phyloP scores from a whole-genome alignment of 202 grass and related monocot genomes.

The Sporobolus alterniflorus region DNA sequence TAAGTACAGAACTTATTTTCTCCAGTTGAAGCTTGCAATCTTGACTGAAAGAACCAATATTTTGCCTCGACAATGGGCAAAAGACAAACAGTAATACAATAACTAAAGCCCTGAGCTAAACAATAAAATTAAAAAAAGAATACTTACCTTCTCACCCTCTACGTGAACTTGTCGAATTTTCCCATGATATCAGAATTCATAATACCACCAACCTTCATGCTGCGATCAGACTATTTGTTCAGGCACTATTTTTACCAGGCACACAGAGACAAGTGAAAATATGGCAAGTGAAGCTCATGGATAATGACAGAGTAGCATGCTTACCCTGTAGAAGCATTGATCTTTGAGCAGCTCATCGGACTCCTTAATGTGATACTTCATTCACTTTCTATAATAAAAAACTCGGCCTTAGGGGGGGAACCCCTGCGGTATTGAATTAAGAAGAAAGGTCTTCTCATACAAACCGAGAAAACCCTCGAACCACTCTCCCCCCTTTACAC shows the following conservation, averaged over 20 bases:
- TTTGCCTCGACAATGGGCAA: slow-evolving; percentile 3
- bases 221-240: slow-evolving; percentile 29
- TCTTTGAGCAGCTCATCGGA: slow-evolving; percentile 95
- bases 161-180: slow-evolving; percentile 82
- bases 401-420: no score
- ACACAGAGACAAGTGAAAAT: neutral
- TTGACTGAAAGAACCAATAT: neutral
- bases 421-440: no score
- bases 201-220: slow-evolving; percentile 94
- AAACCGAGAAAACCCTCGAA: no score
- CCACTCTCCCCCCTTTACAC: no score
- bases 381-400: slow-evolving; percentile 86
- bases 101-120: neutral
- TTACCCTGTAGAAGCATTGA: slow-evolving; percentile 84
- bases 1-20: slow-evolving; percentile 1
- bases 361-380: slow-evolving; percentile 75
- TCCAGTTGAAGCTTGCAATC: slow-evolving; percentile 21
- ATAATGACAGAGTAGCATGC: slow-evolving; percentile 24
- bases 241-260: neutral
- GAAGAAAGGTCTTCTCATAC: no score
- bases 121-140: neutral
- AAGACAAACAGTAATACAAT: slow-evolving; percentile 12
- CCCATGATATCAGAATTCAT: slow-evolving; percentile 89
- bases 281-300: neutral
- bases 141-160: slow-evolving; percentile 70